Percentiles rank a stretch among this genome's conserved stretches.
Evolutionary conservation across 176 grass and related monocot genomes (phyloP).

Genomic region (Oryza glaberrima): DNA sequence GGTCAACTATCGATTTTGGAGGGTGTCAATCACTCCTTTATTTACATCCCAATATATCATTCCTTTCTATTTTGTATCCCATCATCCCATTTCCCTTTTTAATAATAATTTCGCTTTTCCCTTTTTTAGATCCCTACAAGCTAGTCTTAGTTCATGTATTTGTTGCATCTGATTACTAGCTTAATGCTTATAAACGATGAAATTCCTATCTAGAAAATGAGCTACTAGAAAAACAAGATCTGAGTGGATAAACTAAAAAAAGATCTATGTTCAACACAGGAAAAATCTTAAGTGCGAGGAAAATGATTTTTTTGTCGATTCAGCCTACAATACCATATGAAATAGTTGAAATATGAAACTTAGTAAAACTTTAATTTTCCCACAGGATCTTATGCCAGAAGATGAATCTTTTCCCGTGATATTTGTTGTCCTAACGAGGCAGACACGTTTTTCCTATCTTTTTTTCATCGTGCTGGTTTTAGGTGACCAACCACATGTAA

Average conservation of each 20-base stretch:
- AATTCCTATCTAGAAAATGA: not conserved
- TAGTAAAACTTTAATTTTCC: too few relatives aligned
- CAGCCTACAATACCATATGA: not conserved
- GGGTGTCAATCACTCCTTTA: not conserved
- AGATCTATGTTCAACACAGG: too few relatives aligned
- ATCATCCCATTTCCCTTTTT: not conserved
- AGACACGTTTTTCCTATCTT: not conserved
- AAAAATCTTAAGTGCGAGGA: not conserved
- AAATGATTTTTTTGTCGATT: not conserved
- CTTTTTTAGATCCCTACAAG: too few relatives aligned
- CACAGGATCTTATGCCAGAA: too few relatives aligned
- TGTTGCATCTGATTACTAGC: too few relatives aligned
- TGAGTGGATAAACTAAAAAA: not conserved
- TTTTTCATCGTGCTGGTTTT: too few relatives aligned
- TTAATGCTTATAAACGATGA: not conserved
- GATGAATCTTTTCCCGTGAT: not conserved
- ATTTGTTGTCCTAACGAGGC: not conserved
- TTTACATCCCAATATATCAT: not conserved
- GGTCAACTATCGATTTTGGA: too few relatives aligned
- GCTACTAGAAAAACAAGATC: not conserved
- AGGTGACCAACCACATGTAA: too few relatives aligned
- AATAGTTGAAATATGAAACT: too few relatives aligned
- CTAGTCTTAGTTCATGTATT: too few relatives aligned
- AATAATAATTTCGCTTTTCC: not conserved
- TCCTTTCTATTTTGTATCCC: too few relatives aligned